Conservation (phyloP, 1,139 yeast species). For the Casaregolazyma lundiana region DNA sequence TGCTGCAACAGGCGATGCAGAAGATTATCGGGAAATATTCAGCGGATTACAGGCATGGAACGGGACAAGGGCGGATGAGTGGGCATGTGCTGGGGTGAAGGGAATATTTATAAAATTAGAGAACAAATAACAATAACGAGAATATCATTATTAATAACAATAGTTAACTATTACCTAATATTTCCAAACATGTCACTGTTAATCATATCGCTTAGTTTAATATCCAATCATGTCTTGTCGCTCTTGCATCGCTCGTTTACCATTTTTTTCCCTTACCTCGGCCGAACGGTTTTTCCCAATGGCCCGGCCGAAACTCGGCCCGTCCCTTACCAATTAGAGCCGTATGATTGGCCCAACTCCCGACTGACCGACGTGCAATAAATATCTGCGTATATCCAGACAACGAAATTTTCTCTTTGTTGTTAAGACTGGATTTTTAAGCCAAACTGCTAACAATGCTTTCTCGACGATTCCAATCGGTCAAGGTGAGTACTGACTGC, state of each 20-base stretch:
- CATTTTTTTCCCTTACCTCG: too few relatives aligned
- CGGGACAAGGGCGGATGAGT: neutral
- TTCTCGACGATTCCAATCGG: constrained; percentile 12
- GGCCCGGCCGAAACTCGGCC: neutral
- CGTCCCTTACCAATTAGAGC: neutral
- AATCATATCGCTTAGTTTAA: too few relatives aligned
- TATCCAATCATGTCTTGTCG: too few relatives aligned
- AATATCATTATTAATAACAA: neutral
- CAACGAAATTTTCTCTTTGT: neutral
- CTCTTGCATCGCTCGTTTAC: too few relatives aligned
- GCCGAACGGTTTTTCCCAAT: too few relatives aligned
- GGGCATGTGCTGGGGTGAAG: neutral
- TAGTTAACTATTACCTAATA: neutral
- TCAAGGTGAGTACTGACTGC: constrained; percentile 6
- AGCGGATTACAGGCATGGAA: constrained; percentile 24
- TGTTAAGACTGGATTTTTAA: neutral
- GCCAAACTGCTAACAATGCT: constrained; percentile 10
- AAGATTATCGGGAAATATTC: constrained; percentile 62
- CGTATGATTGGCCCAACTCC: neutral
- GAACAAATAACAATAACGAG: neutral
- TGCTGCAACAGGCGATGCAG: constrained; percentile 49
- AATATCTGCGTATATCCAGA: neutral
- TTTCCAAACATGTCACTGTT: too few relatives aligned
- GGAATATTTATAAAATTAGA: neutral
- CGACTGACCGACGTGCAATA: neutral